Evolutionary conservation across 805 yeast genomes (phyloP).

Genomic region (Teunomyces aglyptinius): DNA sequence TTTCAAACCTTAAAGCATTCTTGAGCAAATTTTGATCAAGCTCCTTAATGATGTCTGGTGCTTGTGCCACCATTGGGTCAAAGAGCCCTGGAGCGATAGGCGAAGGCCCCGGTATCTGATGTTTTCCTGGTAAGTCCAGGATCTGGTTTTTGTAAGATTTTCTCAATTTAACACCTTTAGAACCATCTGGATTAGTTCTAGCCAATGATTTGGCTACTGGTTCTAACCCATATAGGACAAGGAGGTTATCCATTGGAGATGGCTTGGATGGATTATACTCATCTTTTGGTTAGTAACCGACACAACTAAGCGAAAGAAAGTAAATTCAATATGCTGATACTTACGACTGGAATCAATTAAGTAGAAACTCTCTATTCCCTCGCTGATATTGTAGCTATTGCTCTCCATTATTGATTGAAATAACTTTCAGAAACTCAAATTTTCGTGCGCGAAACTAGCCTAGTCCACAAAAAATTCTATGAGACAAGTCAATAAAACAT

Average conservation of each 20-base stretch:
- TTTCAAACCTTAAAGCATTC: constrained; percentile 57
- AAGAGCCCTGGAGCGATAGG: constrained; percentile 35
- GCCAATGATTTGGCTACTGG: constrained; percentile 78
- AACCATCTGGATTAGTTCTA: constrained; percentile 80
- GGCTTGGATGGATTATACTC: constrained; percentile 51
- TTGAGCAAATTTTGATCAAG: constrained; percentile 50
- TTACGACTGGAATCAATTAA: constrained; percentile 25
- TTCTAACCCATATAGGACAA: constrained; percentile 64
- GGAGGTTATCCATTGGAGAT: constrained; percentile 70
- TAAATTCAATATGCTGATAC: constrained; percentile 5
- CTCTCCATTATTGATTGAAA: background rate
- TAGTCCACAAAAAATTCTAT: background rate
- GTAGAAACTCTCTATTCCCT: constrained; percentile 22
- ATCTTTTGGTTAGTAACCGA: constrained; percentile 15
- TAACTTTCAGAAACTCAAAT: background rate
- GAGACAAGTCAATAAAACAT: constrained; percentile 7
- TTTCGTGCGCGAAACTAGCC: background rate
- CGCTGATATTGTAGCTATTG: constrained; percentile 6
- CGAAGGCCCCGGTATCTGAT: constrained; percentile 52
- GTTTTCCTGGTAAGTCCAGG: constrained; percentile 79
- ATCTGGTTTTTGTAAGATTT: constrained; percentile 95
- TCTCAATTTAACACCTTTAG: constrained; percentile 88
- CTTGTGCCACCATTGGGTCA: constrained; percentile 36
- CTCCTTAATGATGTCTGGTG: constrained; percentile 47
- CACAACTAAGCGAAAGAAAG: background rate